phyloP scores from a whole-genome alignment of 2,329 filamentous ascomycete genomes.

The Pseudogymnoascus sp. region DNA sequence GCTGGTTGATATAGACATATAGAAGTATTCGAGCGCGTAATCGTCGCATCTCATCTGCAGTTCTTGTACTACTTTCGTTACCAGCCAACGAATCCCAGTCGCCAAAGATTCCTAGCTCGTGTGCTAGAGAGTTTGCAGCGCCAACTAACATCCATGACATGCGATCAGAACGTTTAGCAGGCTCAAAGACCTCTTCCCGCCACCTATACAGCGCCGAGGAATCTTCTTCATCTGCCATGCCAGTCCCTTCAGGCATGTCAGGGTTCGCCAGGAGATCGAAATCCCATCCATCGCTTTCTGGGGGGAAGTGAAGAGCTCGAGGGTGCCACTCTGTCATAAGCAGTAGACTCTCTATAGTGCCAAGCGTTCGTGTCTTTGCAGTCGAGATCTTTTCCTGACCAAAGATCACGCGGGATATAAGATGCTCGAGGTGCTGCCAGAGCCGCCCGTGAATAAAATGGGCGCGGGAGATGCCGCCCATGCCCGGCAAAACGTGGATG shows the following conservation, averaged over 20 bases:
- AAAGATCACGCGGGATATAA: slow-evolving; percentile 44
- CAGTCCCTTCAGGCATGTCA: slow-evolving; percentile 28
- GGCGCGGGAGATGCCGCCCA: slow-evolving; percentile 38
- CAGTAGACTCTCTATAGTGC: slow-evolving; percentile 45
- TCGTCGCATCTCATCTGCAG: slow-evolving; percentile 23
- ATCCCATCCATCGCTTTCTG: slow-evolving; percentile 46
- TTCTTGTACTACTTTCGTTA: slow-evolving; percentile 21
- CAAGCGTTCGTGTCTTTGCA: slow-evolving; percentile 40
- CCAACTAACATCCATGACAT: slow-evolving; percentile 55
- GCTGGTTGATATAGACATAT: slow-evolving; percentile 42
- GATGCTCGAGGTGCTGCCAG: slow-evolving; percentile 46
- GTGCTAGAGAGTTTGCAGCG: slow-evolving; percentile 42
- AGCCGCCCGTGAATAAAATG: slow-evolving; percentile 46
- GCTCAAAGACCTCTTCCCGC: slow-evolving; percentile 37
- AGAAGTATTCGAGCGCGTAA: slow-evolving; percentile 32
- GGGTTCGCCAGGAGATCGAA: slow-evolving; percentile 39
- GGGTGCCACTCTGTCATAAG: slow-evolving; percentile 51
- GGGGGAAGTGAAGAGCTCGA: slow-evolving; percentile 44
- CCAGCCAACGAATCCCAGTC: slow-evolving; percentile 25
- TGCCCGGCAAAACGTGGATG: slow-evolving; percentile 37
- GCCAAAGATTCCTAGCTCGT: slow-evolving; percentile 44
- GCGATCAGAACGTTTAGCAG: slow-evolving; percentile 44
- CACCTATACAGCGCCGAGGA: slow-evolving; percentile 29
- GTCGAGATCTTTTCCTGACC: slow-evolving; percentile 45
- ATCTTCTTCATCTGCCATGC: slow-evolving; percentile 26